phyloP scores from a whole-genome alignment of 768 basidiomycete species.

The Tubosaeta sp. region DNA sequence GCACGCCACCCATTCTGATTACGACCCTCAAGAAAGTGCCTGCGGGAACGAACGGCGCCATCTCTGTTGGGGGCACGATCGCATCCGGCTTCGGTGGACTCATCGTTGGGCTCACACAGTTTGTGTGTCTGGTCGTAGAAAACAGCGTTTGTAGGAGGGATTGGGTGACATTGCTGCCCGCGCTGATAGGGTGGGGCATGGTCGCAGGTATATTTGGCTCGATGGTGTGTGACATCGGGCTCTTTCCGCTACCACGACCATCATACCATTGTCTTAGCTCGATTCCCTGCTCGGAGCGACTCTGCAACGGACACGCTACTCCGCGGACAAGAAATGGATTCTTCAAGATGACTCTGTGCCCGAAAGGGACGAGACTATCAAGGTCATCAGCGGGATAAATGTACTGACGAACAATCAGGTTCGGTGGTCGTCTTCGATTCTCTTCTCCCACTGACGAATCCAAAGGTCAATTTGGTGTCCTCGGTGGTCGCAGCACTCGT shows the following conservation, averaged over 20 bases:
- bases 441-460: conserved; percentile 1
- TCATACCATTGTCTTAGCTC: conserved; percentile 39
- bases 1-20: conserved; percentile 63
- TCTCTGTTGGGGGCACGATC: conserved; percentile 70
- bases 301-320: conserved; percentile 76
- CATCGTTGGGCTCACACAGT: conserved; percentile 63
- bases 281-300: conserved; percentile 89
- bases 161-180: conserved; percentile 35
- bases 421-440: conserved; percentile 9
- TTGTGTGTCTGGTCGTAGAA: conserved; percentile 55
- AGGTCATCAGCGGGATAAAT: conserved; percentile 58
- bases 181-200: conserved; percentile 56
- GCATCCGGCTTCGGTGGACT: conserved; percentile 72
- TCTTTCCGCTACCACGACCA: background rate
- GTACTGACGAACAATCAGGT: conserved; percentile 85
- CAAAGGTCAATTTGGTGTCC: conserved; percentile 44
- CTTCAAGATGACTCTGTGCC: conserved; percentile 50
- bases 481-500: conserved; percentile 36
- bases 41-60: conserved; percentile 87
- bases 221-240: conserved; percentile 20
- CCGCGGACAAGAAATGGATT: conserved; percentile 53
- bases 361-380: conserved; percentile 43
- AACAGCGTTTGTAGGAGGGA: conserved; percentile 47
- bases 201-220: conserved; percentile 76
- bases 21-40: conserved; percentile 75